These are phyloP conservation scores for Fraxinus nigra DNA, from an alignment of 305 asterid species.

Conservation along the genomic window DNA sequence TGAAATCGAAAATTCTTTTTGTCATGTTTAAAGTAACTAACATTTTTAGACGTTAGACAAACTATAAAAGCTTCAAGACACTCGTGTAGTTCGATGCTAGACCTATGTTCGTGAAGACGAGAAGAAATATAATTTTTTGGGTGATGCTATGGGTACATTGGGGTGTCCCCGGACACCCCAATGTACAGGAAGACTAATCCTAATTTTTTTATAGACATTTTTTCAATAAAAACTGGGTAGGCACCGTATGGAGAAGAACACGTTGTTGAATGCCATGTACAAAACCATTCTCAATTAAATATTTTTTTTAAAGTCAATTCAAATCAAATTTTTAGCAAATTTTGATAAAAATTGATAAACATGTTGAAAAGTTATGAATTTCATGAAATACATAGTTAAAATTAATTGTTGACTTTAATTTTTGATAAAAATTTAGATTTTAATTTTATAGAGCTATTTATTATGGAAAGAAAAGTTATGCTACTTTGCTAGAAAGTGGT, in stretches of 20 bases:
- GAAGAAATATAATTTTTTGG: background rate
- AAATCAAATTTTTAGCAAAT: background rate
- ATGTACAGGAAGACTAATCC: too few species aligned
- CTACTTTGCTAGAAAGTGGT: too few species aligned
- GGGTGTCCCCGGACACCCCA: too few species aligned
- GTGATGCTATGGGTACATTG: too few species aligned
- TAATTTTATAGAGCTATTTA: too few species aligned
- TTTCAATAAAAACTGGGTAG: background rate
- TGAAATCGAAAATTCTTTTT: background rate
- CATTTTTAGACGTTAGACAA: background rate
- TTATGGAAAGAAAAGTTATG: too few species aligned
- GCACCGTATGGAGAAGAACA: background rate
- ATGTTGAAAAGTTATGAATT: background rate
- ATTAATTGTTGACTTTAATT: too few species aligned
- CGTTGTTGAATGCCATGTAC: background rate
- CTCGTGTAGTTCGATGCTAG: background rate
- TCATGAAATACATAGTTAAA: too few species aligned
- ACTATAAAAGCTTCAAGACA: background rate
- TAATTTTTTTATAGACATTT: too few species aligned
- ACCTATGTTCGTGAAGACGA: background rate
- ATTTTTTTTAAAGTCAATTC: background rate
- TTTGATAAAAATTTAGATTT: too few species aligned
- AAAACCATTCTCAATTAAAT: constrained; percentile 18
- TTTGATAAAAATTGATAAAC: too few species aligned
- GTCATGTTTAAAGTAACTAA: background rate